Base-by-base conservation (phyloP, 805 yeast genomes). In the Tetrapisispora nanseiensis region DNA sequence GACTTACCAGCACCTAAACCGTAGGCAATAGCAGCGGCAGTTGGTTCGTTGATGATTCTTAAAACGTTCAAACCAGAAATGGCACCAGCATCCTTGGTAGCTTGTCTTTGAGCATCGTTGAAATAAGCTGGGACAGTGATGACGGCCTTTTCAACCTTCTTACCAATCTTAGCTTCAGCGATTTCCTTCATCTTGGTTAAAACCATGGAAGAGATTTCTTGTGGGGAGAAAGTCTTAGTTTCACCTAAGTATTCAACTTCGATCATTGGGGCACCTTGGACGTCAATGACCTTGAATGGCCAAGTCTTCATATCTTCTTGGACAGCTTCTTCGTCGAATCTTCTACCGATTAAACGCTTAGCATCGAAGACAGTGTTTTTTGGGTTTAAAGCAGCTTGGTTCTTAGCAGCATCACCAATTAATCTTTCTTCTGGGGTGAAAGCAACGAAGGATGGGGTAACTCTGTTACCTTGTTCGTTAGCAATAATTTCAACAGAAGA, bases 241-340 rank as follows among this genome's bases (percentile, higher is more conserved):
- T 80, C 85, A 59, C 75, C 84, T 62, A 74, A 70, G 75, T 74
- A 78, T 59, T 76, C 77, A 62, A 80, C 86, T 67, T 78, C 76
- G 49, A 80, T 76, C 62, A 74, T 68, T 67, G 86, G 86, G 66
- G 75, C 71, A 55, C 79, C 82, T 53, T 71, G 72, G 61, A 68
- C 74, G 68, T 80, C 76, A 58, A 75, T 65, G 60, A 80, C 78
- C 69, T 74, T 75, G 80, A 77, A 80, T 63, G 86, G 86, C 92
- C 90, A 84, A 67, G 86, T 78, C 80, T 86, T 86, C 73, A 82
- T 80, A 66, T 86, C 95, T 71, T 78, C 80, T 75, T 84, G 90
- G 54, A 85, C 92, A 52, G 78, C 70, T 48, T 75, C 78, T 52
- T 78, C 84, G 57, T 76, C 78, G 73, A 75, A 85, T 66, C 85